Evolutionary conservation across 768 basidiomycete genomes (phyloP).

Genomic region (Boletus pseudo-olivaceus): DNA sequence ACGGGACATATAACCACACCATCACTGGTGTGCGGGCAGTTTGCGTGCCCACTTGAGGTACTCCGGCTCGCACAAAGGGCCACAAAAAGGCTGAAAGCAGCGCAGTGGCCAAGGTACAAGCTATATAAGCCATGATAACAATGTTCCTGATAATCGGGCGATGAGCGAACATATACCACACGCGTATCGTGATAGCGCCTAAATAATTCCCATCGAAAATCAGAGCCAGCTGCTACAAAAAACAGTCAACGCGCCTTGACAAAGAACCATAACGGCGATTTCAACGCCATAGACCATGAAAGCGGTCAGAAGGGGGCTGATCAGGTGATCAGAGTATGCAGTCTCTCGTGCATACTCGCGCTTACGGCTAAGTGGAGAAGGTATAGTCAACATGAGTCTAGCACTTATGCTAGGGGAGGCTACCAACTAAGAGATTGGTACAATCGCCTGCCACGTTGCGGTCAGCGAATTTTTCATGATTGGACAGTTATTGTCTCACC

Average conservation of each 20-base stretch:
- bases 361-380: conserved; percentile 9
- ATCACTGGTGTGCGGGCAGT: neutral
- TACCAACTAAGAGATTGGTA: conserved; percentile 1
- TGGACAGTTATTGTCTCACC: neutral
- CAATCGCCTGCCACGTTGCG: neutral
- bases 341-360: neutral
- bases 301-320: neutral
- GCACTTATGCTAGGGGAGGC: neutral
- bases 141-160: neutral
- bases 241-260: conserved; percentile 11
- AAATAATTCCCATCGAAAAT: neutral
- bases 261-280: conserved; percentile 2
- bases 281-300: neutral
- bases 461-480: neutral
- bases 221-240: neutral
- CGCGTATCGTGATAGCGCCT: conserved; percentile 15
- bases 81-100: neutral
- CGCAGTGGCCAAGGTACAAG: neutral
- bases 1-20: conserved; percentile 11
- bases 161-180: conserved; percentile 19
- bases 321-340: neutral
- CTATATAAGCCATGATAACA: neutral
- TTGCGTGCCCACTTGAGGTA: neutral
- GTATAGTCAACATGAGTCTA: neutral
- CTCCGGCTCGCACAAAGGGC: neutral